Evolutionary conservation across 768 basidiomycete species (phyloP).

Genomic region (Exidia glandulosa): DNA sequence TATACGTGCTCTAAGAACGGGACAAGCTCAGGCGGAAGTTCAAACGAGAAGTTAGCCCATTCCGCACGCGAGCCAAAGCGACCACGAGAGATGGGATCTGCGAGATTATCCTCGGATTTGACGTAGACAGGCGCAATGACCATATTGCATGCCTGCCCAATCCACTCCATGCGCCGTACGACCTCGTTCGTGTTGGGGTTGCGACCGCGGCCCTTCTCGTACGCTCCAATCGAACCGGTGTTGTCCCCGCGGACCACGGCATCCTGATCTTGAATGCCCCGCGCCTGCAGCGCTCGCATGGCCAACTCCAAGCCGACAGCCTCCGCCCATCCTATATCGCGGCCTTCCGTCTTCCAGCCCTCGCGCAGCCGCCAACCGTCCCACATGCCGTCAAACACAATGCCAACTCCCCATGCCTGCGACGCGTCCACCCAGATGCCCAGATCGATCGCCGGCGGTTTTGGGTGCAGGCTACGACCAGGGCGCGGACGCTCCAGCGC

Average conservation of each 20-base stretch:
- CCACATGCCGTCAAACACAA: constrained; percentile 2
- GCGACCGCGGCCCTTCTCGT: constrained; percentile 18
- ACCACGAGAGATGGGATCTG: constrained; percentile 23
- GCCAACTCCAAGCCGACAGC: constrained; percentile 3
- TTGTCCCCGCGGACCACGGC: constrained; percentile 19
- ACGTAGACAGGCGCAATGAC: constrained; percentile 13
- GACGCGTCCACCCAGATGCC: neutral
- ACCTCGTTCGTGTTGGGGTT: constrained; percentile 22
- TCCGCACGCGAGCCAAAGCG: neutral
- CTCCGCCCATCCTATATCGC: constrained; percentile 8
- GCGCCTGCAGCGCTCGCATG: constrained; percentile 3
- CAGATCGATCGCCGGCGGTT: neutral
- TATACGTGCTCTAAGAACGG: neutral
- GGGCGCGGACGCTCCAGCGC: neutral
- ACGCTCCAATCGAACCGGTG: constrained; percentile 23
- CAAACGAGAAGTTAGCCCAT: neutral
- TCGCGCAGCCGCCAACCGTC: constrained; percentile 4
- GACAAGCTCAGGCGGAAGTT: neutral
- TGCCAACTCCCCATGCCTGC: constrained; percentile 2
- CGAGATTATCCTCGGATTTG: constrained; percentile 17
- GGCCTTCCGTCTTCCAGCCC: constrained; percentile 4
- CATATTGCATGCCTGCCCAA: constrained; percentile 12
- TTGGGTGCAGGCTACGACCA: constrained; percentile 9
- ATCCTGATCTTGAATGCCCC: constrained; percentile 13
- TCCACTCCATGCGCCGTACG: constrained; percentile 10